phyloP scores from a whole-genome alignment of 1,284 basidiomycete genomes.

The Dichomitus squalens region DNA sequence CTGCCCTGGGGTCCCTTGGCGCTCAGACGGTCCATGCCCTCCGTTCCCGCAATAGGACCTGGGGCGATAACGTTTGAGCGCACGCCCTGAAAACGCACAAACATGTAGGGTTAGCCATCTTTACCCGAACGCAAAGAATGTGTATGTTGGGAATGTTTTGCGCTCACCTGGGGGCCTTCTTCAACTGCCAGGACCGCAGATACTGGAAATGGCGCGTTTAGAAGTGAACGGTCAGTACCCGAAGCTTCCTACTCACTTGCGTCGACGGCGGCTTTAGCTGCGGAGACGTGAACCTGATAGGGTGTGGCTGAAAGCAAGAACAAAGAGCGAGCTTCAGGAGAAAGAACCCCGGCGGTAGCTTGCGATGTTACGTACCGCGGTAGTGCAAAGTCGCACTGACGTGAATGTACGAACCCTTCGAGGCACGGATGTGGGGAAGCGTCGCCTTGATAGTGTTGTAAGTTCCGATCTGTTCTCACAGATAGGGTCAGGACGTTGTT shows the following conservation, averaged over 20 bases:
- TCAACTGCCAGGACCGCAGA: constrained; percentile 83
- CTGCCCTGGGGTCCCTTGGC: constrained; percentile 37
- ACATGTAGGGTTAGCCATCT: neutral
- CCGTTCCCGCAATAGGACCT: constrained; percentile 84
- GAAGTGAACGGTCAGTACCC: neutral
- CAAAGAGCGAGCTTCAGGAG: neutral
- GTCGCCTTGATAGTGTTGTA: constrained; percentile 96
- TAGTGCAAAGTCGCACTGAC: constrained; percentile 93
- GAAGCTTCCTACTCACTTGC: constrained; percentile 45
- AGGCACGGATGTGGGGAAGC: constrained; percentile 67
- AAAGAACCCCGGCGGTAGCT: neutral
- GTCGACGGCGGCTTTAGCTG: constrained; percentile 95
- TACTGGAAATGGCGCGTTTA: constrained; percentile 21
- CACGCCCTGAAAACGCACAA: constrained; percentile 65
- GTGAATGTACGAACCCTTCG: constrained; percentile 86
- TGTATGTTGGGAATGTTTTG: neutral
- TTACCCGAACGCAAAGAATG: neutral
- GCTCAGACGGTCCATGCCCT: constrained; percentile 79
- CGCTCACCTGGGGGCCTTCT: constrained; percentile 75
- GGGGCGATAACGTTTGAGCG: constrained; percentile 93
- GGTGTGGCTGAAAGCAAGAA: constrained; percentile 65
- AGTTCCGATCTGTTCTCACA: constrained; percentile 70
- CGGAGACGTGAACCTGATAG: constrained; percentile 91
- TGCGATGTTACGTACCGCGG: constrained; percentile 51
- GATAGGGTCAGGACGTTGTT: neutral